Base-by-base conservation (phyloP, 495 filamentous ascomycete genomes). In the Annulohypoxylon nitens region DNA sequence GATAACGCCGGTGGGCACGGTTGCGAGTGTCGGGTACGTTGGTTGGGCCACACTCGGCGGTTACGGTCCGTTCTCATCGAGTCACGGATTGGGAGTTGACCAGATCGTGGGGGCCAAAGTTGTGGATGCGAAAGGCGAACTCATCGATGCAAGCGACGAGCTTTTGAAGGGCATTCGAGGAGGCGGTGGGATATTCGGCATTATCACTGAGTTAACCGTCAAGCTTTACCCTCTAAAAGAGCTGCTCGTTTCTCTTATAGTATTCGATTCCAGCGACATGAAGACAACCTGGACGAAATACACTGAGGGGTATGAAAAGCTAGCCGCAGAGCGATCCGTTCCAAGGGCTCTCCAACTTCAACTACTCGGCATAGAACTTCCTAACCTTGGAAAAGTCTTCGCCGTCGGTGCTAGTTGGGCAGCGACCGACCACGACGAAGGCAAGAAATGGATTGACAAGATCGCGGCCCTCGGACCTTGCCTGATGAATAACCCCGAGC, bases 401-500 rank as follows among this genome's bases (percentile, higher is more conserved):
- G 54, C 54, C 5, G 54, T 58, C 2, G 33, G 6, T 6, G 54
- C 54, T 11, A 37, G 33, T 11, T 58, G 54, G 33, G 2, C 33
- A 4, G 54, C 30, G 18, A n/a, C 34, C 33, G 54, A 58, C 10
- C 34, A 37, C 16, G 33, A 58, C 10, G 34, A 58, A 37, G 54
- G 54, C 30, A 58, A 58, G 33, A 39, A 11, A 18, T 58, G 54
- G 54, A 20, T 58, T 26, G 10, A 12, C 54, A 58, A 58, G 54
- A 58, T 58, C 16, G 54, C 54, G 2, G n/a, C 54, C 11, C 34
- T 58, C 1, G 54, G 54, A 0, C 34, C 34, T 39, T 58, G 54
- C 34, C 18, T 58, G 33, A 58, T 58, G 54, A 58, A 58, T 16
- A 58, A 58, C 16, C 54, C 54, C n/a, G 54, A 58, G 11, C 33